These are phyloP conservation scores for Hypoxylon perforatum DNA, from an alignment of 495 filamentous ascomycete species.

Conservation along the genomic window DNA sequence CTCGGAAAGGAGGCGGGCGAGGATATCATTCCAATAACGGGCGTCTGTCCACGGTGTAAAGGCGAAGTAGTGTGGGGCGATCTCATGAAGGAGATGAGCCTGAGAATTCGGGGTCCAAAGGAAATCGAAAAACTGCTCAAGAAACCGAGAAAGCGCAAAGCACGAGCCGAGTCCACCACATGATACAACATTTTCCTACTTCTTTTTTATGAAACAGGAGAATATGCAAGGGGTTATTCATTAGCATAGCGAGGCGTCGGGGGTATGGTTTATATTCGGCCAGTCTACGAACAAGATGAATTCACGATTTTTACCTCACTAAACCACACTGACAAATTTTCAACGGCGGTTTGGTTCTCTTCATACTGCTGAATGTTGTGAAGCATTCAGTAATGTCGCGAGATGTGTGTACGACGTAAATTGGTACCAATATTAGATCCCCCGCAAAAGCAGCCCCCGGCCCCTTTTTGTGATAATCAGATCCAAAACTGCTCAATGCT, in stretches of 20 bases:
- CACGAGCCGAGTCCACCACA: slow-evolving; percentile 24
- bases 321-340: too few species aligned
- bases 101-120: slow-evolving; percentile 73
- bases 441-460: slow-evolving; percentile 31
- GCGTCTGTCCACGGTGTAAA: slow-evolving; percentile 78
- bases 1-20: slow-evolving; percentile 58
- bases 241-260: slow-evolving; percentile 22
- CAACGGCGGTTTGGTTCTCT: background rate
- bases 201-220: background rate
- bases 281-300: background rate
- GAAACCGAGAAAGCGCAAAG: slow-evolving; percentile 54
- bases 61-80: slow-evolving; percentile 73
- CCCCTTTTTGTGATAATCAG: slow-evolving; percentile 24
- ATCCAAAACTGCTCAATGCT: slow-evolving; percentile 36
- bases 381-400: background rate
- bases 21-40: slow-evolving; percentile 72
- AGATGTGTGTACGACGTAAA: slow-evolving; percentile 22
- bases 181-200: background rate
- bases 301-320: background rate
- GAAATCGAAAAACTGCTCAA: slow-evolving; percentile 73
- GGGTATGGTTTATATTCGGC: background rate
- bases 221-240: background rate
- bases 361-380: background rate
- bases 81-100: slow-evolving; percentile 82
- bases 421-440: slow-evolving; percentile 2